Conservation (phyloP, 768 basidiomycete species). For the Fistulinella prunicolor region DNA sequence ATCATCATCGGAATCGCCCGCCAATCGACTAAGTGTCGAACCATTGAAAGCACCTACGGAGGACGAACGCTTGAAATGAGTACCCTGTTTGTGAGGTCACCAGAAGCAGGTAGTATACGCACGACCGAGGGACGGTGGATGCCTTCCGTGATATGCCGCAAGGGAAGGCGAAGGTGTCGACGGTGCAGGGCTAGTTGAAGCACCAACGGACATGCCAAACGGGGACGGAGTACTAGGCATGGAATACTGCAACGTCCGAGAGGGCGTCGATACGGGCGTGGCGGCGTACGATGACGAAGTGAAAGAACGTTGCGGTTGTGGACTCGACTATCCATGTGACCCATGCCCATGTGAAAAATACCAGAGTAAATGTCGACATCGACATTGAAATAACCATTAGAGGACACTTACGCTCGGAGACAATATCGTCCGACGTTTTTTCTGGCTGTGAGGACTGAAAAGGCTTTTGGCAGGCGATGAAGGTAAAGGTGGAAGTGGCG, state of each 20-base stretch:
- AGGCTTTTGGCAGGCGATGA: conserved; percentile 21
- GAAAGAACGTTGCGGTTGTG: conserved; percentile 29
- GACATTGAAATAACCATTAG: not conserved
- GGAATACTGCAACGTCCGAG: conserved; percentile 32
- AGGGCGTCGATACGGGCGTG: conserved; percentile 32
- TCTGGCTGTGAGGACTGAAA: conserved; percentile 24
- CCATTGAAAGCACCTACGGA: conserved; percentile 29
- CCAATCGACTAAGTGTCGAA: conserved; percentile 24
- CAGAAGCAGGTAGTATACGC: conserved; percentile 11
- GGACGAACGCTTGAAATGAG: not conserved
- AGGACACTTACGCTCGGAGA: conserved; percentile 19
- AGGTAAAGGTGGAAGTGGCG: conserved; percentile 27
- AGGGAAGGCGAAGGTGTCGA: conserved; percentile 39
- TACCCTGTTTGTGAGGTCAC: not conserved
- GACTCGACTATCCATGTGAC: conserved; percentile 16
- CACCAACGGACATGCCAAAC: conserved; percentile 33
- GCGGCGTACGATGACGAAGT: conserved; percentile 25
- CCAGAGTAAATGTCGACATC: not conserved
- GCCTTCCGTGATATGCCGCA: conserved; percentile 39
- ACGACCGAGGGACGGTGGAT: conserved; percentile 36
- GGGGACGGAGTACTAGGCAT: conserved; percentile 40
- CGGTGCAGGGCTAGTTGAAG: conserved; percentile 27
- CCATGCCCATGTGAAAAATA: not conserved
- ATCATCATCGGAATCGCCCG: conserved; percentile 31
- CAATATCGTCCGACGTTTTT: conserved; percentile 26